Evolutionary conservation across 2,329 filamentous ascomycete species (phyloP), one percentile per base, ranked within the genome.

Genomic region (Pestalotiopsis sp.): DNA sequence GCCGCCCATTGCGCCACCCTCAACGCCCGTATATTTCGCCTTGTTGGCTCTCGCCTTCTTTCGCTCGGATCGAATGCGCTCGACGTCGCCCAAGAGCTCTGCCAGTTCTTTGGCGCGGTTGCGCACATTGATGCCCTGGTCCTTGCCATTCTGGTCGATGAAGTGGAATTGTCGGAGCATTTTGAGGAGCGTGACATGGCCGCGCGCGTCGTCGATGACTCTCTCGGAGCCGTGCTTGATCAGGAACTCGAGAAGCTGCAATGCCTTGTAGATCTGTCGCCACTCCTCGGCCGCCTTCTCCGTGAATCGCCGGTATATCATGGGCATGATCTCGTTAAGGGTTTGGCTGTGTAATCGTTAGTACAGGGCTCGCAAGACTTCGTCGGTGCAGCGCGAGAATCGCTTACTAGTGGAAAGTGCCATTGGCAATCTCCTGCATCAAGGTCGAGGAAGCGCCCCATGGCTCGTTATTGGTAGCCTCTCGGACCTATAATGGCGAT

Each of bases 271-370:
- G 77, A 99, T 99, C 81, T 99, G 96, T 73, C 96, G 89, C 96
- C 96, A 99, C 82, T 99, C 96, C 79, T 99, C 96, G 67, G 96
- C 95, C 7, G 94, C 88, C 85, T 99, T 99, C 80, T 99, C 96
- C 69, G 96, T 99, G 81, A 99, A 99, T 72, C 96, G 93, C 77
- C 97, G 96, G 85, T 99, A 99, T 78, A 99, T 97, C 94, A 99
- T 96, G 72, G 96, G 96, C 96, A 99, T 99, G 78, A 99, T 98
- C 81, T 99, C 96, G 81, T 98, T 98, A 67, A 99, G 89, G 65
- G 94, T 89, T 89, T 97, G 94, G 79, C 95, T 98, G 77, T 69
- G 75, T 69, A 73, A 70, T 48, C 68, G 30, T 40, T 26, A 64
- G 14, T 39, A 58, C 11, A 14, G 39, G 48, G 20, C 10, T 40